A percentile compares a stretch with the other conserved stretches of the same genome.
Conservation (phyloP, 2,329 filamentous ascomycete species). For the Penicillium sp. region DNA sequence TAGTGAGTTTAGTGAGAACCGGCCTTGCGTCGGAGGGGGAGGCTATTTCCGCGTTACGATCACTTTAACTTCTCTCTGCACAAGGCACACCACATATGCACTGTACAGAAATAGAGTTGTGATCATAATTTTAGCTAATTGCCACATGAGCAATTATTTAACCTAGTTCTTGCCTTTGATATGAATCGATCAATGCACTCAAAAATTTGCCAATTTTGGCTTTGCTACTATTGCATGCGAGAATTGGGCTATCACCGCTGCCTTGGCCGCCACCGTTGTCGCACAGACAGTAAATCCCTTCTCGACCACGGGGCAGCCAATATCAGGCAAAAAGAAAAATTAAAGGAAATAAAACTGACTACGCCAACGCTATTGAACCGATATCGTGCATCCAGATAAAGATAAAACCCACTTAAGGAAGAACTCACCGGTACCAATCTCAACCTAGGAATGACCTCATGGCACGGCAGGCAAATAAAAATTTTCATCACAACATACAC, state of each 20-base stretch:
- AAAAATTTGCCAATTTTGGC: conserved; percentile 8
- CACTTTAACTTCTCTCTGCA: background rate
- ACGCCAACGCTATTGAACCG: background rate
- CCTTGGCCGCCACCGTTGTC: conserved; percentile 26
- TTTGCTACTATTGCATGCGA: conserved; percentile 11
- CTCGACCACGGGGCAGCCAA: conserved; percentile 10
- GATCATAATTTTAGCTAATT: background rate
- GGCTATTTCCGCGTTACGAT: background rate
- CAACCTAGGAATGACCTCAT: background rate
- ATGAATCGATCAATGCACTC: background rate
- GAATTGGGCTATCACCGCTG: background rate
- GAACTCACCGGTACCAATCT: background rate
- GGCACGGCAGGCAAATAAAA: background rate
- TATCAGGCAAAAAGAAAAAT: background rate
- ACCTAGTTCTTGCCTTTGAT: background rate
- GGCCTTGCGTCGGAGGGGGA: conserved; percentile 2
- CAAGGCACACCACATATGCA: background rate
- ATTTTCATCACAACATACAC: background rate
- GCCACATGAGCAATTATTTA: background rate
- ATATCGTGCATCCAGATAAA: background rate
- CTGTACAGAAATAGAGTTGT: background rate
- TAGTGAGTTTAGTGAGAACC: background rate
- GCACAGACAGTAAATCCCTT: conserved; percentile 24
- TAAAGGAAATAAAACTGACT: background rate
- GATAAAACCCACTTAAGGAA: background rate